Evolutionary conservation across 2,329 filamentous ascomycete species (phyloP).

Genomic region (Aspergillus tubingensis): DNA sequence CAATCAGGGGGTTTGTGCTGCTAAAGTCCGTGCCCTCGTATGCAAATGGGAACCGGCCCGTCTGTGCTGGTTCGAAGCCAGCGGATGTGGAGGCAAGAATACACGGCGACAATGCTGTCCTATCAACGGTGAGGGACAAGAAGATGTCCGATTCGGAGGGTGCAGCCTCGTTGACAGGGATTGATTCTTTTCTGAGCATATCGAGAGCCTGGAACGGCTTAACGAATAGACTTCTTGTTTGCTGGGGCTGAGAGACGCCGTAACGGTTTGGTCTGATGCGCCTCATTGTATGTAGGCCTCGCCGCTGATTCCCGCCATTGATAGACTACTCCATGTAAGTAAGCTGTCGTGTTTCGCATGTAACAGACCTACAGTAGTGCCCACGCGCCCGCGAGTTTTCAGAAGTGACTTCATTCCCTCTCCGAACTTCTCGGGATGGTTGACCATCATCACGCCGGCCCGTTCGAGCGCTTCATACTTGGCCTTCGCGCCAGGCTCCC

Average conservation of each 20-base stretch:
- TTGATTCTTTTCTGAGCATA: conserved; percentile 55
- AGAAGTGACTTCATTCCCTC: conserved; percentile 66
- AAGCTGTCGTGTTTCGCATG: background rate
- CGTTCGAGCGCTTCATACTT: conserved; percentile 68
- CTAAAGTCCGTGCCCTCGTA: conserved; percentile 54
- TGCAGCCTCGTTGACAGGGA: conserved; percentile 46
- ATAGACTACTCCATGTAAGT: conserved; percentile 18
- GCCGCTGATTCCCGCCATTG: conserved; percentile 42
- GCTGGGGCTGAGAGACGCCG: background rate
- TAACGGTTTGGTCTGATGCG: conserved; percentile 25
- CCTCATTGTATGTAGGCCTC: conserved; percentile 54
- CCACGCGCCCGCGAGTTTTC: conserved; percentile 36
- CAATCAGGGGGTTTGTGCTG: conserved; percentile 46
- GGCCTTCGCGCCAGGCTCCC: conserved; percentile 64
- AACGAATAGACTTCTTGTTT: conserved; percentile 56
- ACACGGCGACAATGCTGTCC: conserved; percentile 62
- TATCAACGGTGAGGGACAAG: conserved; percentile 66
- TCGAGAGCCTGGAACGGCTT: conserved; percentile 56
- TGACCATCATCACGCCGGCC: conserved; percentile 69
- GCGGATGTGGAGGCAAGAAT: conserved; percentile 61
- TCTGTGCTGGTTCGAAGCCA: conserved; percentile 46
- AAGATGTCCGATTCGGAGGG: conserved; percentile 48
- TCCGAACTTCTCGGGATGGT: conserved; percentile 76
- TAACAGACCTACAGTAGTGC: conserved; percentile 22
- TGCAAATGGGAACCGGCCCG: conserved; percentile 63